Evolutionary conservation across 2,329 filamentous ascomycete species (phyloP).

Genomic region (Cordyceps fumosorosea): DNA sequence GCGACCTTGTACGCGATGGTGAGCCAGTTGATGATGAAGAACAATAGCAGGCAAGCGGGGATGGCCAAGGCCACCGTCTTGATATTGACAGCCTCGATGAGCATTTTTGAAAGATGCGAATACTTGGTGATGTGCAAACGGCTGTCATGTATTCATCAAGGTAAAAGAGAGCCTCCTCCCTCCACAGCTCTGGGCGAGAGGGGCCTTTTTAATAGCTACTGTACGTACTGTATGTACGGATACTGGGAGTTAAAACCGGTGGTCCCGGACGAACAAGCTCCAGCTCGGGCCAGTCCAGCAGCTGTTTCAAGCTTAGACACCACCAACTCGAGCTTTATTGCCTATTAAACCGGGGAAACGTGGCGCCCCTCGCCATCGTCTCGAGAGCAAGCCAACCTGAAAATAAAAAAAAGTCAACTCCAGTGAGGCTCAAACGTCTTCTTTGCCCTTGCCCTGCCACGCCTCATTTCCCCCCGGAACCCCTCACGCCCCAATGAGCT

Average conservation of each 20-base stretch:
- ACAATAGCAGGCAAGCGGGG: not conserved
- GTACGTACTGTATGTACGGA: too few species aligned
- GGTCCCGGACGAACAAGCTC: not conserved
- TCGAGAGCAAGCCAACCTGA: not conserved
- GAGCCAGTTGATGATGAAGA: not conserved
- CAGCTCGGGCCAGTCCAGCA: not conserved
- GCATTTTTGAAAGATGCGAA: not conserved
- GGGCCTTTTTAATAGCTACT: not conserved
- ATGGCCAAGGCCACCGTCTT: constrained; percentile 7
- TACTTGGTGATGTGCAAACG: not conserved
- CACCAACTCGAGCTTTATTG: not conserved
- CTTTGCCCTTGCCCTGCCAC: not conserved
- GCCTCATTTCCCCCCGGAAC: not conserved
- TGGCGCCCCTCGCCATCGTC: not conserved
- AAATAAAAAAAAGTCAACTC: not conserved
- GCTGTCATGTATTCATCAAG: not conserved
- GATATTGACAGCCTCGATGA: not conserved
- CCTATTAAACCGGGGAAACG: not conserved
- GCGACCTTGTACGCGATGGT: constrained; percentile 1
- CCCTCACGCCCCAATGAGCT: not conserved
- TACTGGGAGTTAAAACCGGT: too few species aligned
- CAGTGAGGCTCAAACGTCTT: not conserved
- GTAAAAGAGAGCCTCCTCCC: not conserved
- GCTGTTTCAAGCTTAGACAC: constrained; percentile 6
- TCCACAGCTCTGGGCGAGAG: not conserved